Evolutionary conservation across 1,284 basidiomycete genomes (phyloP).

Genomic region (Leccinum huronense): DNA sequence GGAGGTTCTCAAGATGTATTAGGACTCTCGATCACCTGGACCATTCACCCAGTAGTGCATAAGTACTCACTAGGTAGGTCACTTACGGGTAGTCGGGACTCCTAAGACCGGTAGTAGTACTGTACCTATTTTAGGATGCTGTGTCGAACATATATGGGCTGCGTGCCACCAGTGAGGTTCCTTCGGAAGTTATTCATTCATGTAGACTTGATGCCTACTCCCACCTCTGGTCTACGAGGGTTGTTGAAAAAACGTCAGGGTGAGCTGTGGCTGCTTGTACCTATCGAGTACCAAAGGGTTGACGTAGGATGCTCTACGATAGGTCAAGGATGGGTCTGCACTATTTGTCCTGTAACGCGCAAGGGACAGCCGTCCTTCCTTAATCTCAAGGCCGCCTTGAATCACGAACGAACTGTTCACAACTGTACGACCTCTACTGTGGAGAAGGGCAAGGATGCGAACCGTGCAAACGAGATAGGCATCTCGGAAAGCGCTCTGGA

Average conservation of each 20-base stretch:
- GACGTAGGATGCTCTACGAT: conserved; percentile 6
- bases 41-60: no score
- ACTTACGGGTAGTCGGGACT: not conserved
- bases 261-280: conserved; percentile 14
- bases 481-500: conserved; percentile 11
- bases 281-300: not conserved
- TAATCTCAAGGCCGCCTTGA: conserved; percentile 21
- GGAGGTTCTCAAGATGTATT: no score
- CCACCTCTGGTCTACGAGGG: conserved; percentile 22
- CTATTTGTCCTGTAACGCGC: conserved; percentile 17
- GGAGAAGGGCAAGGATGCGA: conserved; percentile 20
- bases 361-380: conserved; percentile 18
- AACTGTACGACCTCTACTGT: conserved; percentile 17
- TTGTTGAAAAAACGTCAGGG: conserved; percentile 26
- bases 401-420: conserved; percentile 23
- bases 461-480: not conserved
- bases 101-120: conserved; percentile 6
- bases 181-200: not conserved
- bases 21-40: no score
- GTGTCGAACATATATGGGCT: conserved; percentile 23
- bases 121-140: conserved; percentile 15
- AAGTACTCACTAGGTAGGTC: no score
- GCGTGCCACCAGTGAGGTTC: conserved; percentile 3
- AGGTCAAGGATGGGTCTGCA: conserved; percentile 29
- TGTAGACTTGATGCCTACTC: conserved; percentile 24